phyloP scores from a whole-genome alignment of 352 stramenopile species.

The Globisporangium spinosum region DNA sequence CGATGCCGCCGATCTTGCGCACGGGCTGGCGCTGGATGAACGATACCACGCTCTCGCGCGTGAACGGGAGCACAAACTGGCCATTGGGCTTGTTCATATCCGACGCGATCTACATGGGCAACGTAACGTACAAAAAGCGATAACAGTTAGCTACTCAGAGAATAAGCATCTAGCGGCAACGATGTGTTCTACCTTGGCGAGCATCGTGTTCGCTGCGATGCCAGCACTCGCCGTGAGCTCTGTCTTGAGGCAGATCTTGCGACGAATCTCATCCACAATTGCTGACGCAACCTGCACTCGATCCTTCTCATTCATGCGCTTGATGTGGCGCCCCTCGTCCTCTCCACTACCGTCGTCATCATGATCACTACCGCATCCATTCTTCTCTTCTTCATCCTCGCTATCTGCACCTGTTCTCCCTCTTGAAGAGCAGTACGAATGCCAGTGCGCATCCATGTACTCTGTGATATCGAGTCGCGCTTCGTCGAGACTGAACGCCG shows the following conservation, averaged over 20 bases:
- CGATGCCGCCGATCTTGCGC: conserved; percentile 94
- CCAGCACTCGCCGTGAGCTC: conserved; percentile 93
- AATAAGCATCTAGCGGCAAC: not conserved
- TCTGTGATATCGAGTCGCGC: conserved; percentile 92
- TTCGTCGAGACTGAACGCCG: conserved; percentile 92
- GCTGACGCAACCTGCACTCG: conserved; percentile 39
- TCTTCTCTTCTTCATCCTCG: conserved; percentile 1
- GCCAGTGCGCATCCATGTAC: conserved; percentile 73
- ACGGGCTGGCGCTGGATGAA: conserved; percentile 89
- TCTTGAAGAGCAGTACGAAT: conserved; percentile 28
- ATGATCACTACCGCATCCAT: conserved; percentile 8
- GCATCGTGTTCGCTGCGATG: conserved; percentile 87
- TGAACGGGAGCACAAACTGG: conserved; percentile 88
- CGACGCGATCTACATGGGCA: conserved; percentile 77
- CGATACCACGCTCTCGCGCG: conserved; percentile 60
- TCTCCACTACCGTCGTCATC: conserved; percentile 15
- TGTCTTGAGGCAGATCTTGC: conserved; percentile 79
- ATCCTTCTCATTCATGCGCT: conserved; percentile 12
- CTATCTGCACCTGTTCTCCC: not conserved
- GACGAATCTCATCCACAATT: conserved; percentile 83
- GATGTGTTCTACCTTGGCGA: conserved; percentile 83
- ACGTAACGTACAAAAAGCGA: conserved; percentile 1
- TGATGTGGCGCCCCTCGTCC: not conserved
- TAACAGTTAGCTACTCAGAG: too few species aligned
- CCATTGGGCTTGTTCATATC: conserved; percentile 97